Conservation (phyloP, 2,329 filamentous ascomycete genomes). For the Lasiodiplodia citricola region DNA sequence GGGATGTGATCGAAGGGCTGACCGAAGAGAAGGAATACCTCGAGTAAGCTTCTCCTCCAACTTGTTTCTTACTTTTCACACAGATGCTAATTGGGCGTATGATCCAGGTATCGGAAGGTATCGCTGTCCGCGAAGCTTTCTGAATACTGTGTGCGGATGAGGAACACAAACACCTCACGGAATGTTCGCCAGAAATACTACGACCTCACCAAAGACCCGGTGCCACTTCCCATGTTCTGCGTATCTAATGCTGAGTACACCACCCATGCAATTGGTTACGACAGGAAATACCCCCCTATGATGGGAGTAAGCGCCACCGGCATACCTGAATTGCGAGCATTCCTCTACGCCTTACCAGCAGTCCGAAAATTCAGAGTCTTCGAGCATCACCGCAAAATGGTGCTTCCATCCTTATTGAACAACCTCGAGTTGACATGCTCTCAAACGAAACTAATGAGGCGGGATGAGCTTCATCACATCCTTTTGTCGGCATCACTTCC, state of each 20-base stretch:
- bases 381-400: conserved; percentile 28
- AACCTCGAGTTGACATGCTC: conserved; percentile 33
- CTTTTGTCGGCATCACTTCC: neutral
- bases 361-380: conserved; percentile 29
- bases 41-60: neutral
- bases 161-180: conserved; percentile 29
- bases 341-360: conserved; percentile 31
- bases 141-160: conserved; percentile 20
- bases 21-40: neutral
- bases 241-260: conserved; percentile 28
- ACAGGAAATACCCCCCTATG: neutral
- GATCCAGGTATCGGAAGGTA: neutral
- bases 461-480: conserved; percentile 28
- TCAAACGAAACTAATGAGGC: conserved; percentile 29
- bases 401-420: conserved; percentile 28
- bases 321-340: conserved; percentile 29
- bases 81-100: neutral
- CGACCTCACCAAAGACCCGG: conserved; percentile 30
- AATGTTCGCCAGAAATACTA: conserved; percentile 21
- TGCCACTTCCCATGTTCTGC: conserved; percentile 30
- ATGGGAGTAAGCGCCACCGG: conserved; percentile 30
- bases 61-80: neutral
- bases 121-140: neutral
- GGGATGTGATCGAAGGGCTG: neutral
- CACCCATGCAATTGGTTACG: neutral